phyloP scores from a whole-genome alignment of 225 moss, liverwort and hornwort genomes.

The Marchantia polymorpha region DNA sequence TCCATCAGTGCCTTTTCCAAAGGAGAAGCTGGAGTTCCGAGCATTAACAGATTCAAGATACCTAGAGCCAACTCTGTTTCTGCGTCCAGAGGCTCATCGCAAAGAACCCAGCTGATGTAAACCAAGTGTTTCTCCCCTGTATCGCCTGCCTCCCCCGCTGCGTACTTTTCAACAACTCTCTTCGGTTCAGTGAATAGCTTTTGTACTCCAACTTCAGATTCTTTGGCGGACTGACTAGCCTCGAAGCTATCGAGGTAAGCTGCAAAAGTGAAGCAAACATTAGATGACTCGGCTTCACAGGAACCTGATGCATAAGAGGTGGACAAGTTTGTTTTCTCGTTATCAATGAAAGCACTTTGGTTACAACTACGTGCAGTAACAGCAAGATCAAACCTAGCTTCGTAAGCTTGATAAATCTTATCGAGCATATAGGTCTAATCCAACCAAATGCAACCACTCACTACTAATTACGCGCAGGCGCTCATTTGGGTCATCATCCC shows the following conservation, averaged over 20 bases:
- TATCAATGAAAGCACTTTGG: too few relatives aligned
- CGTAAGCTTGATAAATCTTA: too few relatives aligned
- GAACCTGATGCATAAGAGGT: too few relatives aligned
- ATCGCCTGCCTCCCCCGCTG: constrained; percentile 74
- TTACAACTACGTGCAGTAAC: too few relatives aligned
- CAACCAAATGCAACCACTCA: not conserved
- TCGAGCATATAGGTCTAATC: too few relatives aligned
- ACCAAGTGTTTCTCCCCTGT: constrained; percentile 92
- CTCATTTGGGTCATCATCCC: constrained; percentile 92
- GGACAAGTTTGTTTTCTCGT: too few relatives aligned
- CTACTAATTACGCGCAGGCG: constrained; percentile 78
- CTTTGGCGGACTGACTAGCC: constrained; percentile 64
- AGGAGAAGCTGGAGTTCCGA: constrained; percentile 92
- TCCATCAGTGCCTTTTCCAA: constrained; percentile 88
- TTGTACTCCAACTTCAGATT: constrained; percentile 87
- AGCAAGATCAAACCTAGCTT: too few relatives aligned
- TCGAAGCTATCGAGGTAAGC: constrained; percentile 82
- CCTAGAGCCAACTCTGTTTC: constrained; percentile 97
- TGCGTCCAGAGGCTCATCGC: constrained; percentile 67
- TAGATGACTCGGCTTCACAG: too few relatives aligned
- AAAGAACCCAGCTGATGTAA: constrained; percentile 84
- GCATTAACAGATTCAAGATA: constrained; percentile 85
- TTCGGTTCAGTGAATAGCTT: constrained; percentile 75
- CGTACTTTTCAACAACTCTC: constrained; percentile 83
- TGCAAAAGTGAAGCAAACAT: constrained; percentile 36